Evolutionary conservation across 2,329 filamentous ascomycete species (phyloP).

Genomic region (Fusarium luffae): DNA sequence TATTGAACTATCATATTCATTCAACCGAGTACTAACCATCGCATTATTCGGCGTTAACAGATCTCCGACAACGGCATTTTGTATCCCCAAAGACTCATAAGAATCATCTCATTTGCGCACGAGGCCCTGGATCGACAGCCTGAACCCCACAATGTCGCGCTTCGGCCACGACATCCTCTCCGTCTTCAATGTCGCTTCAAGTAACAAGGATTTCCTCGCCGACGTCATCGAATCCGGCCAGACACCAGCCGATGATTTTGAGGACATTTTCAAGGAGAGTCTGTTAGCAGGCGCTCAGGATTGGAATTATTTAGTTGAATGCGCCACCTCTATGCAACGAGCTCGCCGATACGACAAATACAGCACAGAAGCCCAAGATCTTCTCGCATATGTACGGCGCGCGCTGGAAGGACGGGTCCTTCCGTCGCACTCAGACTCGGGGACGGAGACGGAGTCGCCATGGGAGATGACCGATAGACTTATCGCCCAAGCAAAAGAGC

Average conservation of each 20-base stretch:
- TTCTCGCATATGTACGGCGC: conserved; percentile 49
- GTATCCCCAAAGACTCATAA: conserved; percentile 1
- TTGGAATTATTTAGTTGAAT: conserved; percentile 51
- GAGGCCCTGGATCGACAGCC: conserved; percentile 26
- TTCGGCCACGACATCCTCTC: conserved; percentile 45
- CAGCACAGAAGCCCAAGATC: conserved; percentile 49
- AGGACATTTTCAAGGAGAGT: conserved; percentile 47
- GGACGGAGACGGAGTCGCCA: conserved; percentile 16
- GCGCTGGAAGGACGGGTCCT: conserved; percentile 31
- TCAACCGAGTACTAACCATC: neutral
- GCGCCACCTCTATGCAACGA: conserved; percentile 47
- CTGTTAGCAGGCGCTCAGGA: conserved; percentile 50
- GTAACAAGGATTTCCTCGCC: conserved; percentile 48
- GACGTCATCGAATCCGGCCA: conserved; percentile 45
- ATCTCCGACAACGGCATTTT: neutral
- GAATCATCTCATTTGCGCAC: neutral
- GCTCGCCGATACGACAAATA: conserved; percentile 14
- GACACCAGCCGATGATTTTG: conserved; percentile 49
- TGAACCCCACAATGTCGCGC: conserved; percentile 24
- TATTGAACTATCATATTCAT: neutral
- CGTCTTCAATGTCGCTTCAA: conserved; percentile 50
- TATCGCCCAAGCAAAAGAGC: conserved; percentile 47
- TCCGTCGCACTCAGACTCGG: conserved; percentile 1
- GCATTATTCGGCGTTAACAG: neutral
- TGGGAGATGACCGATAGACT: conserved; percentile 53